phyloP scores from a whole-genome alignment of 1,284 basidiomycete species.

The Ceratobasidium sp. region DNA sequence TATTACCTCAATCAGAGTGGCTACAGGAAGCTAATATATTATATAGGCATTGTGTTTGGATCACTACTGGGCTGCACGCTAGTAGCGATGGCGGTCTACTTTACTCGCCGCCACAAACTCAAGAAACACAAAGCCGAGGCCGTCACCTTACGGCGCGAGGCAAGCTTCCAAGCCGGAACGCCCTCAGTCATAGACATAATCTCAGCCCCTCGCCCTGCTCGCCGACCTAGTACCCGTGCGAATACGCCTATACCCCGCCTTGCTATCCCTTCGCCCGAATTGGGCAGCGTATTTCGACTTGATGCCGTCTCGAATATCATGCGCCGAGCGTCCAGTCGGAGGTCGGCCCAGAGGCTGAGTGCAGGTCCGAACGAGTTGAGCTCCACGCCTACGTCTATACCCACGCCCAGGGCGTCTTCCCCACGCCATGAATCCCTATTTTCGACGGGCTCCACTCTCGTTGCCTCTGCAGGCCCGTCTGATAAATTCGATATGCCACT shows the following conservation, averaged over 20 bases:
- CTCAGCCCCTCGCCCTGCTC: neutral
- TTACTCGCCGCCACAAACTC: slow-evolving; percentile 4
- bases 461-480: neutral
- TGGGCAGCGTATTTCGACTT: slow-evolving; percentile 34
- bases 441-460: slow-evolving; percentile 16
- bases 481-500: slow-evolving; percentile 17
- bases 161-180: slow-evolving; percentile 26
- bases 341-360: neutral
- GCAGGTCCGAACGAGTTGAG: neutral
- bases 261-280: slow-evolving; percentile 30
- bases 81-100: neutral
- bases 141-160: slow-evolving; percentile 15
- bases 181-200: slow-evolving; percentile 14
- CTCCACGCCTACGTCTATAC: neutral
- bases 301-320: neutral
- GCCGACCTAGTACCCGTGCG: neutral
- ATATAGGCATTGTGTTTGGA: slow-evolving; percentile 31
- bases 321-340: neutral
- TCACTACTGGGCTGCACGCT: slow-evolving; percentile 19
- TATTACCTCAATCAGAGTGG: neutral
- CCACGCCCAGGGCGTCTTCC: neutral
- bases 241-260: neutral
- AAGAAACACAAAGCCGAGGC: neutral
- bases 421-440: slow-evolving; percentile 14
- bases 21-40: neutral